These are phyloP conservation scores for Nemania serpens DNA, from an alignment of 2,329 filamentous ascomycete species.

Conservation along the genomic window DNA sequence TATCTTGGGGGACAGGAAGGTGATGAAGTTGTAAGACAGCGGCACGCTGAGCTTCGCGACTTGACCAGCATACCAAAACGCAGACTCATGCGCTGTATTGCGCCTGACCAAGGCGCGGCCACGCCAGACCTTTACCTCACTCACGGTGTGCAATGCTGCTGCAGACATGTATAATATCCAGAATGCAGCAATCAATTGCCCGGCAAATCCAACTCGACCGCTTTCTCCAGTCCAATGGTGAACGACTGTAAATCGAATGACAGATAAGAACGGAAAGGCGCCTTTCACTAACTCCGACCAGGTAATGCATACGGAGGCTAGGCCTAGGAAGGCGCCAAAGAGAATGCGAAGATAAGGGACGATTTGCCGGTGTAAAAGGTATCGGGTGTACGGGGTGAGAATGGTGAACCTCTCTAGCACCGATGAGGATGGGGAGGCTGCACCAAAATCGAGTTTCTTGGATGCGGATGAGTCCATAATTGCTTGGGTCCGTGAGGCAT, in stretches of 20 bases:
- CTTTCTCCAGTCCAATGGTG: constrained; percentile 74
- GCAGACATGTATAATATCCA: constrained; percentile 98
- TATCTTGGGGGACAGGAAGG: constrained; percentile 75
- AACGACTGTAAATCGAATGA: constrained; percentile 69
- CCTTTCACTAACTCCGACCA: constrained; percentile 94
- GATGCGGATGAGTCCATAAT: constrained; percentile 84
- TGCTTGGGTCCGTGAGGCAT: constrained; percentile 75
- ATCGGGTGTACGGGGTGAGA: constrained; percentile 81
- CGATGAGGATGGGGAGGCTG: constrained; percentile 58
- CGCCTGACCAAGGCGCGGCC: constrained; percentile 87
- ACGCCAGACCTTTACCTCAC: constrained; percentile 96
- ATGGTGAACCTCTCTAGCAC: constrained; percentile 61
- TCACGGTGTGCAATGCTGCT: constrained; percentile 84
- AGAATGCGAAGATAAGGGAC: constrained; percentile 70
- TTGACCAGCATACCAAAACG: constrained; percentile 94
- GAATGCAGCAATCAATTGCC: constrained; percentile 79
- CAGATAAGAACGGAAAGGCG: constrained; percentile 75
- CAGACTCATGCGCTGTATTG: constrained; percentile 90
- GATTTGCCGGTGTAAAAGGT: constrained; percentile 74
- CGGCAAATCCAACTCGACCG: constrained; percentile 80
- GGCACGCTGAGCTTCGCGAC: constrained; percentile 92
- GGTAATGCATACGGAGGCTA: constrained; percentile 81
- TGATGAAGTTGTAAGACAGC: constrained; percentile 94
- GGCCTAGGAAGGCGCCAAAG: constrained; percentile 68
- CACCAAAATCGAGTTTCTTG: constrained; percentile 76